Evolutionary conservation across 2,329 filamentous ascomycete genomes (phyloP).

Genomic region (Botrytis porri): DNA sequence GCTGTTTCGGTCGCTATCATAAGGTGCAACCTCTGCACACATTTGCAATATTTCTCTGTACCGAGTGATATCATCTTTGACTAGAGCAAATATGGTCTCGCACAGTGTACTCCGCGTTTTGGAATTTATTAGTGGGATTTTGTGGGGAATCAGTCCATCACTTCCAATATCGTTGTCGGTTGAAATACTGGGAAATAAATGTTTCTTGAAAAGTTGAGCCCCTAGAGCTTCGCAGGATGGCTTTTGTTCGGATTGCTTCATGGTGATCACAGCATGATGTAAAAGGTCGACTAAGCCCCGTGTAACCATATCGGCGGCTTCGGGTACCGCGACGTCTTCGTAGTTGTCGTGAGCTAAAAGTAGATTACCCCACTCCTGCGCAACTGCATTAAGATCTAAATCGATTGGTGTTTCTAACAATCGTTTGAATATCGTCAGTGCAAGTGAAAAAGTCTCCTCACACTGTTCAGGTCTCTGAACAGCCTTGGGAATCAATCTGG

Average conservation of each 20-base stretch:
- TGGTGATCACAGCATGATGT: conserved; percentile 35
- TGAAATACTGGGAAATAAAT: conserved; percentile 58
- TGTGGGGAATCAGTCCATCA: conserved; percentile 37
- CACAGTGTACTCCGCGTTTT: conserved; percentile 58
- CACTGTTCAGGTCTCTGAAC: conserved; percentile 30
- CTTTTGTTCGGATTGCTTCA: conserved; percentile 31
- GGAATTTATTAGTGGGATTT: conserved; percentile 50
- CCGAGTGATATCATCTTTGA: conserved; percentile 50
- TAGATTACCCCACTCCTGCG: conserved; percentile 36
- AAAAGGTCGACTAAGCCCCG: conserved; percentile 41
- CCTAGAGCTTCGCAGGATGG: conserved; percentile 42
- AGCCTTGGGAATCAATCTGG: conserved; percentile 31
- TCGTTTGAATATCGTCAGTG: conserved; percentile 43
- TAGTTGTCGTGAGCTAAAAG: conserved; percentile 43
- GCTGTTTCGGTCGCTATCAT: conserved; percentile 45
- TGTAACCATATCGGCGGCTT: conserved; percentile 37
- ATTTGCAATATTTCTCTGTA: conserved; percentile 51
- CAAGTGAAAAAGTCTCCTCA: conserved; percentile 41
- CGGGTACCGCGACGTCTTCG: conserved; percentile 41
- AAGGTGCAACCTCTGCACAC: conserved; percentile 50
- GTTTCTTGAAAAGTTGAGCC: conserved; percentile 56
- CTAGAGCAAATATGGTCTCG: conserved; percentile 56
- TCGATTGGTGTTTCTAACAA: conserved; percentile 39
- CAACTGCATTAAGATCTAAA: conserved; percentile 30
- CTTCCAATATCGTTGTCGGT: conserved; percentile 38